Base-by-base conservation (phyloP, 2,329 filamentous ascomycete genomes). In the Neonectria faginata region DNA sequence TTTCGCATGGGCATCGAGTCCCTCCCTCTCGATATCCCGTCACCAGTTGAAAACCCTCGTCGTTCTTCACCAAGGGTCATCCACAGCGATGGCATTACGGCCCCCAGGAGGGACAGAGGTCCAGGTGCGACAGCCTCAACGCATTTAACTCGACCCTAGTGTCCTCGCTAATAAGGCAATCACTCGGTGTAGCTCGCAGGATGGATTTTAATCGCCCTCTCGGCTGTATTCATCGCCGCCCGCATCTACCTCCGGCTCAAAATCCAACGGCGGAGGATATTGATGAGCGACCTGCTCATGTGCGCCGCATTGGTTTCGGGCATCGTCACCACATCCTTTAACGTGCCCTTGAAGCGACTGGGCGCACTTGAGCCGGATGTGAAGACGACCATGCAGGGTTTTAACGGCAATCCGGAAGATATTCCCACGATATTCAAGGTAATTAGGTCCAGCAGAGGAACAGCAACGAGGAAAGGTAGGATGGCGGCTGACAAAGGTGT, bases 181-280 rank as follows among this genome's bases (percentile, higher is more conserved):
- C 39, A 9, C 8, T 18, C n/a, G 3, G 27, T 36, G 6, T 25
- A 48, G 48, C 31, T 14, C 9, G 14, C 47, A 9, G 47, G 47
- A 25, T 60, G 47, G 48, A 1, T 22, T 14, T 14, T 60, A 2
- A 27, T 60, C 6, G 39, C 3, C 18, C 10, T 60, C 16, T 48
- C 57, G 0, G 47, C 47, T 6, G 25, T 3, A 3, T 47, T 33
- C 9, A 59, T 70, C 12, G 50, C 25, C 10, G 68, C 68, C 0
- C 68, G 68, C 16, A 42, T 70, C 9, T 58, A 68, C n/a, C 64
- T 70, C 2, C 60, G 68, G 16, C 45, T 70, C 2, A 12, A 29
- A 1, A 62, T 70, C 14, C 68, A 70, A 18, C 60, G 60, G 2
- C 60, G 60, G 14, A 55, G 7, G 2, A 41, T 70, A 2, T 52